Evolutionary conservation across 768 basidiomycete genomes (phyloP).

Genomic region (Lyophyllum decastes): DNA sequence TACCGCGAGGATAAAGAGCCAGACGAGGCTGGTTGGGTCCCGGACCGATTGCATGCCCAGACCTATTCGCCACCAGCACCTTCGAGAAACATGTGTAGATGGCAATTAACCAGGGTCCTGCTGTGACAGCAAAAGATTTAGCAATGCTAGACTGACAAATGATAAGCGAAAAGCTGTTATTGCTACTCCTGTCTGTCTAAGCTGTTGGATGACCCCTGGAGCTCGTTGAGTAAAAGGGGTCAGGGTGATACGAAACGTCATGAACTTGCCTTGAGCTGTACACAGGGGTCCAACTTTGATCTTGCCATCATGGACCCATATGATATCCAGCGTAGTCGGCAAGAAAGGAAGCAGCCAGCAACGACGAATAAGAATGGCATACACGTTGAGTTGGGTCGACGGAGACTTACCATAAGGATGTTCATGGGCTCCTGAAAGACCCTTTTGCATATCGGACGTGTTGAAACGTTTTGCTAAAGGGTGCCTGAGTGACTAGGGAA

Average conservation of each 20-base stretch:
- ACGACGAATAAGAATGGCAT: not conserved
- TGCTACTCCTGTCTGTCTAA: constrained; percentile 43
- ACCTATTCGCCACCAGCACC: constrained; percentile 35
- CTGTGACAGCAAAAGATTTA: constrained; percentile 15
- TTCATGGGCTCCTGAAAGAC: constrained; percentile 39
- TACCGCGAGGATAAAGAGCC: constrained; percentile 38
- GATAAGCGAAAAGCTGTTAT: constrained; percentile 30
- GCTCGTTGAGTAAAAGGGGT: not conserved
- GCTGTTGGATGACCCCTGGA: constrained; percentile 37
- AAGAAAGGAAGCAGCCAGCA: too few relatives aligned
- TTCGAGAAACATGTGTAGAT: constrained; percentile 44
- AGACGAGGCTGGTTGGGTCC: constrained; percentile 27
- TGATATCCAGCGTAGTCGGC: too few relatives aligned
- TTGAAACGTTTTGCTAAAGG: constrained; percentile 27
- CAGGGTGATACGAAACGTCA: not conserved
- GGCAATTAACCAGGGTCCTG: too few relatives aligned
- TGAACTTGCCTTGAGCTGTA: constrained; percentile 33
- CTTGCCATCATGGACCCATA: constrained; percentile 34
- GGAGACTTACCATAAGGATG: constrained; percentile 37
- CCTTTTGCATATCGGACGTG: constrained; percentile 21
- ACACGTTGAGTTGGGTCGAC: not conserved
- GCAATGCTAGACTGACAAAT: too few relatives aligned
- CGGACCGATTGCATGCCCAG: constrained; percentile 21
- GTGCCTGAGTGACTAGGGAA: not conserved
- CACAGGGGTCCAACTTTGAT: constrained; percentile 36